phyloP scores from a whole-genome alignment of 1,139 yeast species.

The Sporopachydermia cereana region DNA sequence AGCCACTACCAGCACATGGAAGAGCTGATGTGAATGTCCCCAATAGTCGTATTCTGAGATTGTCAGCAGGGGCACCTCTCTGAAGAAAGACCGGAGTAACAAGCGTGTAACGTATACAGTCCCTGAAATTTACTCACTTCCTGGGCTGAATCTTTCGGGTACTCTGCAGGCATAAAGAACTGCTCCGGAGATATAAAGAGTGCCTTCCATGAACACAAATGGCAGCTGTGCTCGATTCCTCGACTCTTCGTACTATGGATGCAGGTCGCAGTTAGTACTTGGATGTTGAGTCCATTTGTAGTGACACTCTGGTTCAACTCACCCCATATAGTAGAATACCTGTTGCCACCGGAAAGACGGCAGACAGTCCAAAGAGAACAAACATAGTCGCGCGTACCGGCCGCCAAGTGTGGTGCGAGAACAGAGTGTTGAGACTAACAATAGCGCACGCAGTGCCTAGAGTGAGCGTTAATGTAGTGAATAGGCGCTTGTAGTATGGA shows the following conservation, averaged over 20 bases:
- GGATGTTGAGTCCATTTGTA: no score
- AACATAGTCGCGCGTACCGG: constrained; percentile 71
- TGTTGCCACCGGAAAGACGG: constrained; percentile 52
- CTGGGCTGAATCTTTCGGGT: constrained; percentile 68
- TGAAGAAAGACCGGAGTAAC: constrained; percentile 12
- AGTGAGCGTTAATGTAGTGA: constrained; percentile 36
- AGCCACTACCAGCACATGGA: constrained; percentile 68
- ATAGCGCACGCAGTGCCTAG: constrained; percentile 55
- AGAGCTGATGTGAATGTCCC: constrained; percentile 85
- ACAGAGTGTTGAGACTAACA: constrained; percentile 53
- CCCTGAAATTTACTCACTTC: constrained; percentile 25
- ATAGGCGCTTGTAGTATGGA: constrained; percentile 29
- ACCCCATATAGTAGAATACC: constrained; percentile 36
- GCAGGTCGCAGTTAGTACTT: background rate
- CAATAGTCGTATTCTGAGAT: constrained; percentile 42
- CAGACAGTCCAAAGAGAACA: constrained; percentile 70
- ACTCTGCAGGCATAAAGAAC: constrained; percentile 62
- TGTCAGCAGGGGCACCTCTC: no score
- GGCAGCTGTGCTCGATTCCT: constrained; percentile 39
- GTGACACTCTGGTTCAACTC: no score
- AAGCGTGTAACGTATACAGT: no score
- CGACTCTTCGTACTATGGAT: constrained; percentile 25
- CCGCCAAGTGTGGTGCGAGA: constrained; percentile 60
- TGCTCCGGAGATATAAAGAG: constrained; percentile 70
- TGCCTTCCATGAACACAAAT: constrained; percentile 61